Percentiles rank a stretch among this genome's conserved stretches.
Conservation (phyloP, 306 rosid genomes). For the Mimosa bimucronata region DNA sequence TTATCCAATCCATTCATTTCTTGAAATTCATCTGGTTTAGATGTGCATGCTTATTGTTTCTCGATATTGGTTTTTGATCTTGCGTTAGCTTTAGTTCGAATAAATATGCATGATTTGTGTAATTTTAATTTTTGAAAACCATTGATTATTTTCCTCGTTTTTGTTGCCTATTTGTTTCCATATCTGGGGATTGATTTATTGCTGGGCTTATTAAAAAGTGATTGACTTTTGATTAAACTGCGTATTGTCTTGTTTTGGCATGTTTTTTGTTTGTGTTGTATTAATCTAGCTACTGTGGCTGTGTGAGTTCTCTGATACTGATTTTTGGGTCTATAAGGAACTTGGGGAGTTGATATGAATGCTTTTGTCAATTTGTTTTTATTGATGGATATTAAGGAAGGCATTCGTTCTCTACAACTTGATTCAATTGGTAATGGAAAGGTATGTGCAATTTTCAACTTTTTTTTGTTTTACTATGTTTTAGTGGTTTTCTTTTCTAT, state of each 20-base stretch:
- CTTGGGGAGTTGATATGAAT: slow-evolving; percentile 24
- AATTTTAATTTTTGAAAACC: no score
- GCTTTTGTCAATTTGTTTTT: slow-evolving; percentile 38
- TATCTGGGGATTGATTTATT: not conserved
- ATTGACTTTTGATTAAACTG: not conserved
- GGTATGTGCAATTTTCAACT: slow-evolving; percentile 25
- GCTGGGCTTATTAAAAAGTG: not conserved
- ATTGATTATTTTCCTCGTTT: not conserved
- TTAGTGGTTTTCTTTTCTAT: slow-evolving; percentile 8
- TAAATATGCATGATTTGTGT: not conserved
- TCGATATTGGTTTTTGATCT: slow-evolving; percentile 5
- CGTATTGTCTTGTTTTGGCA: not conserved
- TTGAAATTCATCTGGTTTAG: slow-evolving; percentile 20
- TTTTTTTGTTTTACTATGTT: slow-evolving; percentile 3
- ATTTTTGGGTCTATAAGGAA: slow-evolving; percentile 29
- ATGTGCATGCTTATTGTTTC: slow-evolving; percentile 32
- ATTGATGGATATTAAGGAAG: slow-evolving; percentile 81
- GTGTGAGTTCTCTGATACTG: not conserved
- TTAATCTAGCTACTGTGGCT: slow-evolving; percentile 8
- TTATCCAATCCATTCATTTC: not conserved
- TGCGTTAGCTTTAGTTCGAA: not conserved
- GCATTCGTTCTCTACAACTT: slow-evolving; percentile 86
- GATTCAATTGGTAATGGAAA: slow-evolving; percentile 70
- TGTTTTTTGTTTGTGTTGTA: not conserved
- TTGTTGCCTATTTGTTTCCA: slow-evolving; percentile 1